Percentiles rank a stretch among this genome's conserved stretches.
These are phyloP conservation scores for Arthrobotrys sinensis DNA, from an alignment of 2,329 filamentous ascomycete genomes.

Conservation along the genomic window DNA sequence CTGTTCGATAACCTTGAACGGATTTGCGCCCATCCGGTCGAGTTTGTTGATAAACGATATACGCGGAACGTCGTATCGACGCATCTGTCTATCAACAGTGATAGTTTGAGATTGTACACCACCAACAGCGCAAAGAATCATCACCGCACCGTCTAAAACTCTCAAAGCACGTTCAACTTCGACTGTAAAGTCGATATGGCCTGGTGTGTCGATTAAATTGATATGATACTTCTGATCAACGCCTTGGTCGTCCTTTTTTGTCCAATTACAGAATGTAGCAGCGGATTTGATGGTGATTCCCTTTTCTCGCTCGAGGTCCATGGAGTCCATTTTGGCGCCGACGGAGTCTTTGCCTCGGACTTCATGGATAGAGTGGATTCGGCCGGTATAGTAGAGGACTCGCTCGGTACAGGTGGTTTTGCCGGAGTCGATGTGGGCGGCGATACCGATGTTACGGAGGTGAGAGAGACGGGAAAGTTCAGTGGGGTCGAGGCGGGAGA, in stretches of 20 bases:
- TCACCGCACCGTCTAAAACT: slow-evolving; percentile 95
- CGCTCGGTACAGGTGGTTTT: slow-evolving; percentile 98
- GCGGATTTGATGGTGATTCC: slow-evolving; percentile 99
- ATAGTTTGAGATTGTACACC: slow-evolving; percentile 94
- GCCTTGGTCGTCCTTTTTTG: slow-evolving; percentile 82
- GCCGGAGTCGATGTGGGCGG: slow-evolving; percentile 97
- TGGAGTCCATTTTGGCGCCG: slow-evolving; percentile 99
- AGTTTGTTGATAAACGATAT: slow-evolving; percentile 99
- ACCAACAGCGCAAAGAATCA: slow-evolving; percentile 98
- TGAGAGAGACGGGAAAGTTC: slow-evolving; percentile 83
- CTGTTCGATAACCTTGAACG: slow-evolving; percentile 96
- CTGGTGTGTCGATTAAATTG: slow-evolving; percentile 98
- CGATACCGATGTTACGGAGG: slow-evolving; percentile 98
- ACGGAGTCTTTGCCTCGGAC: slow-evolving; percentile 94
- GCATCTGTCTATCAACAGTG: slow-evolving; percentile 98
- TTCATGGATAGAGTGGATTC: slow-evolving; percentile 92
- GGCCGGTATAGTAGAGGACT: slow-evolving; percentile 97
- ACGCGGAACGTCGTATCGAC: slow-evolving; percentile 94
- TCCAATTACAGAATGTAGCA: slow-evolving; percentile 97
- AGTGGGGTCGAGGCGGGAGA: slow-evolving; percentile 83
- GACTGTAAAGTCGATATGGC: slow-evolving; percentile 99
- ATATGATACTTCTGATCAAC: slow-evolving; percentile 94
- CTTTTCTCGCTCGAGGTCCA: slow-evolving; percentile 98
- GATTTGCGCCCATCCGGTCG: slow-evolving; percentile 98
- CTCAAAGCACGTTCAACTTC: slow-evolving; percentile 96